These are phyloP conservation scores for Vigna nakashimae DNA, from an alignment of 306 rosid genomes.

Conservation along the genomic window DNA sequence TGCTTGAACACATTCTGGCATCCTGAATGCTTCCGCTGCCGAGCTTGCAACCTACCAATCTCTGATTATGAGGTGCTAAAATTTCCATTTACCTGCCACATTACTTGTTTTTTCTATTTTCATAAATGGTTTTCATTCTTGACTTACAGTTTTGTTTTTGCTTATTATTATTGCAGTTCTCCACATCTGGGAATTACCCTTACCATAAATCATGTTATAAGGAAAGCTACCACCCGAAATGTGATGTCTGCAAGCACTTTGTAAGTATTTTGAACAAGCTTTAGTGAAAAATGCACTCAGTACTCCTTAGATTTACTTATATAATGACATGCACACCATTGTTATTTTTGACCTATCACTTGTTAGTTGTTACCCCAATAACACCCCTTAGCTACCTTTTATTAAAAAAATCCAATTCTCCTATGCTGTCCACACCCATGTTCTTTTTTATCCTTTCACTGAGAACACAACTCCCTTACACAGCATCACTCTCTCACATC, in stretches of 20 bases:
- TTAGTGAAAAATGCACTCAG: not conserved
- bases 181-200: constrained; percentile 88
- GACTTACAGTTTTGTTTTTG: constrained; percentile 4
- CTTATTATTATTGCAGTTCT: constrained; percentile 61
- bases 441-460: too few species aligned
- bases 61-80: constrained; percentile 80
- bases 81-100: constrained; percentile 19
- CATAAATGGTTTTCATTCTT: constrained; percentile 11
- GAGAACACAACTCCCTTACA: too few species aligned
- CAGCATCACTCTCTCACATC: too few species aligned
- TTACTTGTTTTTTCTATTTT: constrained; percentile 35
- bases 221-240: constrained; percentile 96
- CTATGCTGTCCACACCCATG: not conserved
- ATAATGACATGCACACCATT: not conserved
- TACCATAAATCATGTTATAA: constrained; percentile 93
- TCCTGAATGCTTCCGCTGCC: constrained; percentile 98
- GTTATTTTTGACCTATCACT: not conserved
- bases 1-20: constrained; percentile 95
- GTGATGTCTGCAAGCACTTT: constrained; percentile 98
- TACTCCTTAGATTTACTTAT: not conserved
- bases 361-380: not conserved
- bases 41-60: constrained; percentile 88
- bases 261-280: constrained; percentile 60
- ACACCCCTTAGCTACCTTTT: not conserved
- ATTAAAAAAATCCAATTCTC: not conserved